Evolutionary conservation across 2,329 filamentous ascomycete species (phyloP).

Genomic region (Exophiala sp.): DNA sequence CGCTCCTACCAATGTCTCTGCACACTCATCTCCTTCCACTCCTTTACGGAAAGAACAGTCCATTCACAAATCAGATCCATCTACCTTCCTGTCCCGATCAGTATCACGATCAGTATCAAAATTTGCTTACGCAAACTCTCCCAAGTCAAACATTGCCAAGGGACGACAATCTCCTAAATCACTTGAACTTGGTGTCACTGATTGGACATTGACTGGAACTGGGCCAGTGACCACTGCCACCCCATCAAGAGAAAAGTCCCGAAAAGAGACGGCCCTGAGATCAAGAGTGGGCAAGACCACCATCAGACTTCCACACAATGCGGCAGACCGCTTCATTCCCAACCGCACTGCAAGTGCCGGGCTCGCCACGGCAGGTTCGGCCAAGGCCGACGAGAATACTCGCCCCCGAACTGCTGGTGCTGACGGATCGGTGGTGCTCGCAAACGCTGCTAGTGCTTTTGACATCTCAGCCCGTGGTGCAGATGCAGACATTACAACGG

Average conservation of each 20-base stretch:
- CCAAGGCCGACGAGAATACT: slow-evolving; percentile 78
- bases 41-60: slow-evolving; percentile 66
- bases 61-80: slow-evolving; percentile 70
- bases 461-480: slow-evolving; percentile 58
- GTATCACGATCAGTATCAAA: slow-evolving; percentile 52
- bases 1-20: slow-evolving; percentile 41
- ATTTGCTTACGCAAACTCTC: slow-evolving; percentile 73
- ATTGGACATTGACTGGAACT: slow-evolving; percentile 86
- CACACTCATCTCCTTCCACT: slow-evolving; percentile 72
- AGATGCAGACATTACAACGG: slow-evolving; percentile 72
- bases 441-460: slow-evolving; percentile 62
- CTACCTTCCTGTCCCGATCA: slow-evolving; percentile 72
- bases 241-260: slow-evolving; percentile 58
- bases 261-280: slow-evolving; percentile 51
- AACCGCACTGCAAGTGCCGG: slow-evolving; percentile 88
- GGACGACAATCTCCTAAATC: slow-evolving; percentile 72
- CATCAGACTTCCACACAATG: slow-evolving; percentile 63
- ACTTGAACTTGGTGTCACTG: slow-evolving; percentile 86
- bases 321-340: slow-evolving; percentile 91
- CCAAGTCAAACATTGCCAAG: slow-evolving; percentile 92
- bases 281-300: slow-evolving; percentile 66
- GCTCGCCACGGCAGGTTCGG: slow-evolving; percentile 73
- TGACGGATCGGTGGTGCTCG: slow-evolving; percentile 72
- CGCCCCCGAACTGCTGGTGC: slow-evolving; percentile 67
- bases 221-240: slow-evolving; percentile 52